These are phyloP conservation scores for Wickerhamomyces bisporus DNA, from an alignment of 805 yeast genomes.

Conservation along the genomic window DNA sequence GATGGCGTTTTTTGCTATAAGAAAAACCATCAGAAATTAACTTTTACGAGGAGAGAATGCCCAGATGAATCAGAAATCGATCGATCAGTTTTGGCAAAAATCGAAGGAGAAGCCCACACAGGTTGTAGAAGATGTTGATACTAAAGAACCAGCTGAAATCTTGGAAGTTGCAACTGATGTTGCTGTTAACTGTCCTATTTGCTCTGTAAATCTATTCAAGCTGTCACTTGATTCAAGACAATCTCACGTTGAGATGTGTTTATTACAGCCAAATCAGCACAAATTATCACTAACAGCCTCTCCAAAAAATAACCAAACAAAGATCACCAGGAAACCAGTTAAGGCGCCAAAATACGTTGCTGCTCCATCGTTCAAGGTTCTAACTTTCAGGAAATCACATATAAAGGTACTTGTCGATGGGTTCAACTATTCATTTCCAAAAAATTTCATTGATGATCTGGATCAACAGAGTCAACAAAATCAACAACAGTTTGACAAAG, in stretches of 20 bases:
- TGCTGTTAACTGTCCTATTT: conserved; percentile 44
- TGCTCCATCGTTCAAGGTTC: conserved; percentile 47
- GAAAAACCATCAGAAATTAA: too few relatives aligned
- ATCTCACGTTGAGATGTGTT: conserved; percentile 53
- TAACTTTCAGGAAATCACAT: conserved; percentile 33
- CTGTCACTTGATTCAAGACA: conserved; percentile 39
- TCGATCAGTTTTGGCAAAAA: background rate
- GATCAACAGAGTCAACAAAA: background rate
- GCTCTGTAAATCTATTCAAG: conserved; percentile 34
- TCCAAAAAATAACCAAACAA: conserved; percentile 27
- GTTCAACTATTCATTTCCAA: conserved; percentile 43
- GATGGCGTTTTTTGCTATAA: too few relatives aligned
- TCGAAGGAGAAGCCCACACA: background rate
- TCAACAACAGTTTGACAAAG: background rate
- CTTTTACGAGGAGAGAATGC: too few relatives aligned
- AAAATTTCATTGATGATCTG: conserved; percentile 29
- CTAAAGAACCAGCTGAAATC: too few relatives aligned
- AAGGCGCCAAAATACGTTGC: conserved; percentile 1
- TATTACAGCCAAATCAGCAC: conserved; percentile 18
- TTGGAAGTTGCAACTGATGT: background rate
- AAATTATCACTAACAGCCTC: conserved; percentile 7
- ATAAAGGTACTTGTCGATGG: conserved; percentile 60
- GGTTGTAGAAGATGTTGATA: background rate
- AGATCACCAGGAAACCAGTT: conserved; percentile 16
- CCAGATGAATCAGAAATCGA: background rate